These are phyloP conservation scores for Vaccinium vitisidaea DNA, from an alignment of 148 eudicot species.

Conservation along the genomic window DNA sequence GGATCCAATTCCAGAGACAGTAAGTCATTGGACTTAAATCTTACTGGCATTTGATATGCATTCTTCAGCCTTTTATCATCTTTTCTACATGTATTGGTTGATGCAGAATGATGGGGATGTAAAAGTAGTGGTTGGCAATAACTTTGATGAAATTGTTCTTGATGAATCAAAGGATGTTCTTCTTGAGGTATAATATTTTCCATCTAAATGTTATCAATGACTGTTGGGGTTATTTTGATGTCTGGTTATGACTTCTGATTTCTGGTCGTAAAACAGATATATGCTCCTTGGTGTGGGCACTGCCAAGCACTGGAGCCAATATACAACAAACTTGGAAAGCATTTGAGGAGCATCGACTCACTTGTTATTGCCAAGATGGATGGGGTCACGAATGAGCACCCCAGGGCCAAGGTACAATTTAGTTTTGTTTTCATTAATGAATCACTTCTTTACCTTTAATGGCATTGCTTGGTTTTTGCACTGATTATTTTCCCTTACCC, in stretches of 20 bases:
- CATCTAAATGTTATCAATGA: not conserved
- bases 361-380: conserved; percentile 94
- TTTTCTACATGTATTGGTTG: conserved; percentile 9
- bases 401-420: conserved; percentile 68
- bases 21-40: conserved; percentile 36
- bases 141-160: conserved; percentile 87
- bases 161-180: conserved; percentile 96
- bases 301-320: conserved; percentile 90
- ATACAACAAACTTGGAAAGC: conserved; percentile 83
- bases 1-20: conserved; percentile 85
- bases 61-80: conserved; percentile 1
- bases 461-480: not conserved
- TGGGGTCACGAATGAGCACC: conserved; percentile 95
- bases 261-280: conserved; percentile 42
- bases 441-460: not conserved
- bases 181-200: conserved; percentile 62
- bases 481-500: not conserved
- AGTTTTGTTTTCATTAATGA: not conserved
- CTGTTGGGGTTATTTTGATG: not conserved
- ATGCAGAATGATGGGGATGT: conserved; percentile 84
- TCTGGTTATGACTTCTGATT: conserved; percentile 1
- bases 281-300: conserved; percentile 97
- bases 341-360: conserved; percentile 72
- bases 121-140: conserved; percentile 84
- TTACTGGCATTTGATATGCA: conserved; percentile 8